These are phyloP conservation scores for Dysphania ambrosioides DNA, from an alignment of 148 eudicot species.

Conservation along the genomic window DNA sequence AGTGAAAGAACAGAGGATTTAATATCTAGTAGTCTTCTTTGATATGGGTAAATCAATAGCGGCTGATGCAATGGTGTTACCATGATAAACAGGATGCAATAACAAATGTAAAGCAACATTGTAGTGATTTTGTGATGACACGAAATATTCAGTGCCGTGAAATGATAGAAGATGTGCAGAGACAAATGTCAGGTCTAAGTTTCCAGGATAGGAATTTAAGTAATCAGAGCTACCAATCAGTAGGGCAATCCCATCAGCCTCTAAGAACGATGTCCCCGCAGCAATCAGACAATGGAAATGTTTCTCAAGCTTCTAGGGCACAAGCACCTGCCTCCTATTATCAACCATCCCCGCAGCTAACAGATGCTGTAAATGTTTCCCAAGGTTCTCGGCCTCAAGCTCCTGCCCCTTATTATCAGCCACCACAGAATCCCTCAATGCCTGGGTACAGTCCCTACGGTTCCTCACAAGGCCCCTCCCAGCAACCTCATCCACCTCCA, in stretches of 20 bases:
- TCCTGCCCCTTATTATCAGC: slow-evolving; percentile 38
- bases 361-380: slow-evolving; percentile 10
- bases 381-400: slow-evolving; percentile 19
- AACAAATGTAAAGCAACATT: slow-evolving; percentile 80
- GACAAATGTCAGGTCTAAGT: slow-evolving; percentile 76
- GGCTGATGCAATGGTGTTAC: neutral
- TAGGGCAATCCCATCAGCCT: slow-evolving; percentile 49
- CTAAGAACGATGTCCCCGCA: slow-evolving; percentile 52
- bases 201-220: slow-evolving; percentile 63
- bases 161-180: slow-evolving; percentile 88
- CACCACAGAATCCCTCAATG: slow-evolving; percentile 23
- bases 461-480: slow-evolving; percentile 26
- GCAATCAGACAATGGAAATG: slow-evolving; percentile 39
- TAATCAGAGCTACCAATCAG: slow-evolving; percentile 58
- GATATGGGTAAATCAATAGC: neutral
- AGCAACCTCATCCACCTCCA: slow-evolving; percentile 43
- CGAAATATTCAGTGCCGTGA: slow-evolving; percentile 92
- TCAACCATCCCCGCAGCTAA: slow-evolving; percentile 39
- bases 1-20: no score
- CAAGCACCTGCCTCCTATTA: slow-evolving; percentile 46
- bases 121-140: slow-evolving; percentile 93
- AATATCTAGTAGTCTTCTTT: neutral
- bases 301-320: slow-evolving; percentile 44
- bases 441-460: slow-evolving; percentile 48
- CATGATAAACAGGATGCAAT: slow-evolving; percentile 75